These are phyloP conservation scores for Fusarium pseudonygamai DNA, from an alignment of 2,329 filamentous ascomycete genomes.

Conservation along the genomic window DNA sequence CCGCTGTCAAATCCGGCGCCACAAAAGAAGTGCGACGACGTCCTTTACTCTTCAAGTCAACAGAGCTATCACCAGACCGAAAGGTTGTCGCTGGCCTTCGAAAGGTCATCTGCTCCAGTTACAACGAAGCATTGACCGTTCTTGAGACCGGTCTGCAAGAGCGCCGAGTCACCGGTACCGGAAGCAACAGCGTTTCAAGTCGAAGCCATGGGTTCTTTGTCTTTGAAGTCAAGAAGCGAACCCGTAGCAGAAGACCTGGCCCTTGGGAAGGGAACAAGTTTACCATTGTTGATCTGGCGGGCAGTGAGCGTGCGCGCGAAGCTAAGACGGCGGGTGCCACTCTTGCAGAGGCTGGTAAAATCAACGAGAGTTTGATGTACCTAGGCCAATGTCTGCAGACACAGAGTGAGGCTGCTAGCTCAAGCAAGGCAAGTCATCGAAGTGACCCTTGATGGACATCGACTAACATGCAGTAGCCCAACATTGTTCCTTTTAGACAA, in stretches of 20 bases:
- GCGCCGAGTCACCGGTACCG: constrained; percentile 86
- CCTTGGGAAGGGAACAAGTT: constrained; percentile 81
- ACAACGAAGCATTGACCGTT: constrained; percentile 87
- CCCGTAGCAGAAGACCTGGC: constrained; percentile 54
- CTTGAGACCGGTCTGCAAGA: constrained; percentile 90
- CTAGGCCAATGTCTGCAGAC: constrained; percentile 96
- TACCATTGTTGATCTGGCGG: constrained; percentile 91
- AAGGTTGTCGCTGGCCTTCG: constrained; percentile 93
- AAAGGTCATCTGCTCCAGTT: constrained; percentile 85
- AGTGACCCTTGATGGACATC: neutral
- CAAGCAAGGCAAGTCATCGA: constrained; percentile 69
- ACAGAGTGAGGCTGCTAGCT: constrained; percentile 81
- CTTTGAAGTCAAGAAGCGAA: constrained; percentile 89
- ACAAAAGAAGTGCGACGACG: constrained; percentile 80
- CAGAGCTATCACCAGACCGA: constrained; percentile 86
- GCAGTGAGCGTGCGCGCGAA: constrained; percentile 90
- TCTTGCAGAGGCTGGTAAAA: constrained; percentile 94
- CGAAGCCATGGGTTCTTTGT: constrained; percentile 97
- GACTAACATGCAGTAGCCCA: constrained; percentile 60
- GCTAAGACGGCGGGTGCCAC: constrained; percentile 95
- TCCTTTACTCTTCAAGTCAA: constrained; percentile 89
- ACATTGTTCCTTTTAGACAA: constrained; percentile 80
- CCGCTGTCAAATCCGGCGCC: constrained; percentile 64
- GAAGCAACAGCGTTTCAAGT: constrained; percentile 91
- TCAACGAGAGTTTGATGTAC: constrained; percentile 99